phyloP scores from a whole-genome alignment of 139 green algal genomes.

The Nannochloris sp. region DNA sequence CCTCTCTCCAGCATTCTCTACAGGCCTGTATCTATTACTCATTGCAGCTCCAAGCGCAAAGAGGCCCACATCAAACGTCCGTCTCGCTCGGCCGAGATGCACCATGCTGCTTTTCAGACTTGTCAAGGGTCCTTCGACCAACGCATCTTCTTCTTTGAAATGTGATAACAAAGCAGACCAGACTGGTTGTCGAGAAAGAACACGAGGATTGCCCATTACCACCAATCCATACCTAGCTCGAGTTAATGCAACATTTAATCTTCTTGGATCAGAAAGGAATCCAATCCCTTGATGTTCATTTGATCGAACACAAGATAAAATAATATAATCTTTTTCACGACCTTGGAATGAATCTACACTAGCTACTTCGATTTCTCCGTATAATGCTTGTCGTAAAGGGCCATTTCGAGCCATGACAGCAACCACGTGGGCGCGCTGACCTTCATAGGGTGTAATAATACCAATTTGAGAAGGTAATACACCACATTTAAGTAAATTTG shows the following conservation, averaged over 20 bases:
- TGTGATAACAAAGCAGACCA: slow-evolving; percentile 90
- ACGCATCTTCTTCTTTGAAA: slow-evolving; percentile 74
- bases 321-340: slow-evolving; percentile 98
- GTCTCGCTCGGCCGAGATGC: slow-evolving; percentile 60
- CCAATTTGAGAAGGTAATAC: slow-evolving; percentile 79
- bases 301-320: slow-evolving; percentile 92
- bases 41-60: slow-evolving; percentile 52
- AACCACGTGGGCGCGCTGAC: slow-evolving; percentile 87
- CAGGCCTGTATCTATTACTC: slow-evolving; percentile 20
- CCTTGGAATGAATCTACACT: slow-evolving; percentile 86
- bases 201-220: slow-evolving; percentile 87
- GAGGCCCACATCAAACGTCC: slow-evolving; percentile 58
- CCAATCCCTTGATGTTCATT: slow-evolving; percentile 94
- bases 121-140: slow-evolving; percentile 90
- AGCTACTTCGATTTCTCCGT: slow-evolving; percentile 77
- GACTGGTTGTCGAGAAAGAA: slow-evolving; percentile 65
- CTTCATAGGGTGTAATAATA: slow-evolving; percentile 98
- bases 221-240: slow-evolving; percentile 80
- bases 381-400: slow-evolving; percentile 73
- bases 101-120: slow-evolving; percentile 87
- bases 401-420: slow-evolving; percentile 71
- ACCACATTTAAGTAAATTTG: slow-evolving; percentile 52
- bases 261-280: slow-evolving; percentile 90
- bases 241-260: slow-evolving; percentile 96
- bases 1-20: slow-evolving; percentile 18